Conservation (phyloP, 345 rosid species). For the Hibiscus trionum region DNA sequence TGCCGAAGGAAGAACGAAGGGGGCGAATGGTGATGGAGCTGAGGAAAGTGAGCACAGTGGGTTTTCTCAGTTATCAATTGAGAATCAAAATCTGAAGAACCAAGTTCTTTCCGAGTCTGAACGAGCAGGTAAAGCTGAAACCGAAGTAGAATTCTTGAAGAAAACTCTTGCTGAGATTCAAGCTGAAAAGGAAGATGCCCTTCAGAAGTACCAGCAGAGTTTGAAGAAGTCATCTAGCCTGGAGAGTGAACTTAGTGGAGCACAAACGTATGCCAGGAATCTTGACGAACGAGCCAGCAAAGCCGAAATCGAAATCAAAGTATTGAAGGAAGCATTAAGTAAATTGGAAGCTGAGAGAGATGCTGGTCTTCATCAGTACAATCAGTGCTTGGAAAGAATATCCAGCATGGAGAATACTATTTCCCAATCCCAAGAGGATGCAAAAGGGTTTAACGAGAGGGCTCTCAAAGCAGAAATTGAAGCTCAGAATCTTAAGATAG, state of each 20-base stretch:
- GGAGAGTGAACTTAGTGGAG: constrained; percentile 54
- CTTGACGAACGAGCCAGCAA: constrained; percentile 66
- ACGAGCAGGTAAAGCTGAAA: constrained; percentile 41
- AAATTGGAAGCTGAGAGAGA: constrained; percentile 72
- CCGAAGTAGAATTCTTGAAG: constrained; percentile 52
- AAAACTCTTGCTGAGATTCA: constrained; percentile 58
- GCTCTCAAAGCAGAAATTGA: constrained; percentile 61
- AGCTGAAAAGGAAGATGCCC: constrained; percentile 61
- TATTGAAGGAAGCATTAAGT: constrained; percentile 56
- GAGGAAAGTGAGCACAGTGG: constrained; percentile 28
- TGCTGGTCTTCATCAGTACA: constrained; percentile 52
- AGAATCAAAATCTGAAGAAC: constrained; percentile 29
- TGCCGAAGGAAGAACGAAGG: constrained; percentile 22
- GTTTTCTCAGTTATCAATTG: constrained; percentile 30
- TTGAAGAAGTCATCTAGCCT: constrained; percentile 56
- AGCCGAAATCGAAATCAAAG: constrained; percentile 66
- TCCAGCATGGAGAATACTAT: constrained; percentile 43
- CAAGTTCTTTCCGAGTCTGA: constrained; percentile 30
- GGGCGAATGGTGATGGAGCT: constrained; percentile 22
- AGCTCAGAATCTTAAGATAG: constrained; percentile 48
- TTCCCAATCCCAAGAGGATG: constrained; percentile 35
- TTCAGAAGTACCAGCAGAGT: constrained; percentile 53
- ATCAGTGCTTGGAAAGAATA: constrained; percentile 58
- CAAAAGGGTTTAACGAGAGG: constrained; percentile 39
- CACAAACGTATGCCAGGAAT: constrained; percentile 49